phyloP scores from a whole-genome alignment of 2,329 filamentous ascomycete species.

The Pezicula neosporulosa region DNA sequence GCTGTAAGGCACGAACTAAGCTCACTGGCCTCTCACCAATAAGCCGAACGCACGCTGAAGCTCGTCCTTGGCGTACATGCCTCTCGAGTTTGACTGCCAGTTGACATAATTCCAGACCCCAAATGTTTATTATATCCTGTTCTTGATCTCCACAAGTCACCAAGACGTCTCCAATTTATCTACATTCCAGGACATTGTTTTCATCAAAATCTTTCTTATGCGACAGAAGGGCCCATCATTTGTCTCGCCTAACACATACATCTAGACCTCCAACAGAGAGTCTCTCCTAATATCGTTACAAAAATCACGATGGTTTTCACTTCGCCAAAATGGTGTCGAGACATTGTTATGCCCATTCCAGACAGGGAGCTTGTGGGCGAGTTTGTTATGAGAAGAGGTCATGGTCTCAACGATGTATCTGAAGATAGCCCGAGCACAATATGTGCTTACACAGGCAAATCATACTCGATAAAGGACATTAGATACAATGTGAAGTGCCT shows the following conservation, averaged over 20 bases:
- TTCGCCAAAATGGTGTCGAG: not conserved
- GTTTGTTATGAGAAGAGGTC: conserved; percentile 1
- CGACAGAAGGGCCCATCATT: not conserved
- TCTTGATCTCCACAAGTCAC: not conserved
- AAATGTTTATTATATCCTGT: not conserved
- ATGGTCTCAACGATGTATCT: not conserved
- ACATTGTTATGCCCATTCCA: conserved; percentile 1
- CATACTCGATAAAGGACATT: not conserved
- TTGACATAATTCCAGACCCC: not conserved
- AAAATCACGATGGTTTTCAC: not conserved
- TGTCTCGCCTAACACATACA: not conserved
- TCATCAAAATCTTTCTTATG: not conserved
- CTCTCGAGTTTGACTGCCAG: not conserved
- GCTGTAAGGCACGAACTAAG: not conserved
- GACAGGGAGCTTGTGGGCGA: not conserved
- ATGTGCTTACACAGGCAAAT: conserved; percentile 1
- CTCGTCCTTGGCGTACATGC: not conserved
- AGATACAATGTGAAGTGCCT: conserved; percentile 1
- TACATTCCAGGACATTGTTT: not conserved
- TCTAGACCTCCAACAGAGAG: not conserved
- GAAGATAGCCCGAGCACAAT: not conserved
- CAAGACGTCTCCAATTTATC: not conserved
- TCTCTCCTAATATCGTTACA: not conserved
- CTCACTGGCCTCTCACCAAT: not conserved
- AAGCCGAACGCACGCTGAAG: not conserved